Evolutionary conservation across 1,284 basidiomycete genomes (phyloP).

Genomic region (Apiotrichum brassicae): DNA sequence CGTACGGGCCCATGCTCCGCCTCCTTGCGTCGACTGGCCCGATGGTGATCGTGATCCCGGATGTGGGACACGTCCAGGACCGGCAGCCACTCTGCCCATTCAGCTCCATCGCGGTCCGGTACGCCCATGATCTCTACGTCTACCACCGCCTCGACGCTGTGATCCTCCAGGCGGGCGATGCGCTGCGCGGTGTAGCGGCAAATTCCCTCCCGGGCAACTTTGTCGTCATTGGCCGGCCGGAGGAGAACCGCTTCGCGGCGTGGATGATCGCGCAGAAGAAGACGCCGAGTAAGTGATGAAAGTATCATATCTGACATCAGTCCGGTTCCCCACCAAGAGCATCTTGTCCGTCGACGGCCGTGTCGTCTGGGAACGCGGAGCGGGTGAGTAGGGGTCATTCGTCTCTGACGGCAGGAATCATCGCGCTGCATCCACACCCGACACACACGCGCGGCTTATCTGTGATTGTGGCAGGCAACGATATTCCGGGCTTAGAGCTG

Average conservation of each 20-base stretch:
- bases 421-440: slow-evolving; percentile 67
- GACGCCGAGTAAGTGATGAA: slow-evolving; percentile 26
- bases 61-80: slow-evolving; percentile 27
- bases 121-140: slow-evolving; percentile 61
- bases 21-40: slow-evolving; percentile 56
- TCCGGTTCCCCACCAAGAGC: slow-evolving; percentile 37
- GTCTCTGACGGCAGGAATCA: slow-evolving; percentile 55
- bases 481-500: slow-evolving; percentile 57
- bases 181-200: slow-evolving; percentile 26
- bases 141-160: slow-evolving; percentile 65
- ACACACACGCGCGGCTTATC: slow-evolving; percentile 44
- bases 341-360: slow-evolving; percentile 26
- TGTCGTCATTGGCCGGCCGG: slow-evolving; percentile 48
- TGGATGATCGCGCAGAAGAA: slow-evolving; percentile 26
- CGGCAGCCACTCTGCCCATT: slow-evolving; percentile 11
- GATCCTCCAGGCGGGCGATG: slow-evolving; percentile 53
- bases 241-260: slow-evolving; percentile 34
- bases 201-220: slow-evolving; percentile 51
- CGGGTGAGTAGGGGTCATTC: slow-evolving; percentile 32
- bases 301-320: slow-evolving; percentile 12
- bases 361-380: slow-evolving; percentile 30
- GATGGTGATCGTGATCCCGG: slow-evolving; percentile 55
- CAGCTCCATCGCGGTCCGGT: slow-evolving; percentile 55
- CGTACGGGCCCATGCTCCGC: slow-evolving; percentile 57
- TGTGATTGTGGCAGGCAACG: slow-evolving; percentile 59